Evolutionary conservation across 2,329 filamentous ascomycete species (phyloP), one percentile per base, ranked within the genome.

Genomic region (Setomelanomma holmii): DNA sequence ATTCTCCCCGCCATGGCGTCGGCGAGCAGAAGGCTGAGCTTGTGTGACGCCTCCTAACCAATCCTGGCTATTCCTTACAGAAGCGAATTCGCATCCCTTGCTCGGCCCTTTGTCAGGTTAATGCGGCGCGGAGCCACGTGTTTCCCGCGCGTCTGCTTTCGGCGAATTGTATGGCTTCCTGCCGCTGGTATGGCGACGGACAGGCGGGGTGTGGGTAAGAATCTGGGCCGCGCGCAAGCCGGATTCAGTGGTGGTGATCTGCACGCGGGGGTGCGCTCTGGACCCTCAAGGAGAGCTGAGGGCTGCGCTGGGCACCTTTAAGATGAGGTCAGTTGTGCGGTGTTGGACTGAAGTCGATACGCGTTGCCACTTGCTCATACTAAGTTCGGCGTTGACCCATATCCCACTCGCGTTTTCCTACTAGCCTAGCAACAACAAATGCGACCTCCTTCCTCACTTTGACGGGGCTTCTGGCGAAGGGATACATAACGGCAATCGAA

Each of bases 31-130:
- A 7, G 34, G 16, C 10, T 36, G 34, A 4, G 34, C 2, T 11
- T 36, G 34, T 36, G 16, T n/a, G 34, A 36, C 34, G 34, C 16
- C 2, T n/a, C 34, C 6, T 36, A n/a, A n/a, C 34, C 34, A n/a
- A n/a, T 11, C 14, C 10, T 8, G 27, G 27, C 27, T 8, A 30
- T 30, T 30, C 27, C 27, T 30, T 30, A 30, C 27, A 30, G 5
- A 30, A 16, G 34, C 34, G 12, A 16, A 16, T 17, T 7, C 34
- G 27, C 11, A 42, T 23, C 45, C 45, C 43, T 39, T 52, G 39
- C 39, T 23, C 39, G 39, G 27, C 39, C 39, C 39, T 41, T 41
- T 41, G 39, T 24, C 12, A 27, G 39, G 22, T 24, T 21, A 41
- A 41, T 21, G 39, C 20, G 39, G 11, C 12, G 14, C 5, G 14